These are phyloP conservation scores for Smittium culicis DNA, from an alignment of 371 early-diverging fungal species.

Conservation along the genomic window DNA sequence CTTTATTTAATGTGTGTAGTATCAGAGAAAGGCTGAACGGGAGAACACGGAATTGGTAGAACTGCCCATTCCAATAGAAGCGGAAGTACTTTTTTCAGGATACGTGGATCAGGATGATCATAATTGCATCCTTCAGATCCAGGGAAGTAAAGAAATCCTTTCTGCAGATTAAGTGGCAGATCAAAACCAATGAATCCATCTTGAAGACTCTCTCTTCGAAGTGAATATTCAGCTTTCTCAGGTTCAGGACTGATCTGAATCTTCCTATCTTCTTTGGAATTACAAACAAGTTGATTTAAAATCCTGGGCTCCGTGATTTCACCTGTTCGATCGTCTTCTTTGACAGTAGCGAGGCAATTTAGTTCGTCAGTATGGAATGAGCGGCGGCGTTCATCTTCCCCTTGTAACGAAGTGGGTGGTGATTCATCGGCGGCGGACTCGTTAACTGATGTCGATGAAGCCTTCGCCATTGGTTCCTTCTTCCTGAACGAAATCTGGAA, in stretches of 20 bases:
- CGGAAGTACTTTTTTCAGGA: slow-evolving; percentile 28
- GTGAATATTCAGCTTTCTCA: slow-evolving; percentile 24
- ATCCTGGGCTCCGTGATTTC: neutral
- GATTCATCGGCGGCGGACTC: too few relatives aligned
- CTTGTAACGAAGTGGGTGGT: neutral
- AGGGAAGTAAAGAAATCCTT: slow-evolving; percentile 24
- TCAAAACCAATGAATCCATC: slow-evolving; percentile 23
- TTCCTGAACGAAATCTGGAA: too few relatives aligned
- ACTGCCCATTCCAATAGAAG: slow-evolving; percentile 30
- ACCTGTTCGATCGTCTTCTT: neutral
- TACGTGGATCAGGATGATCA: slow-evolving; percentile 24
- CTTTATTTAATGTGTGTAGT: slow-evolving; percentile 32
- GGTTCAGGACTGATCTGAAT: slow-evolving; percentile 22
- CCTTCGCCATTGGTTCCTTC: too few relatives aligned
- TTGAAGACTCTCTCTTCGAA: slow-evolving; percentile 18
- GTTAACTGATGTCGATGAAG: too few relatives aligned
- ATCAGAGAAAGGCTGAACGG: slow-evolving; percentile 36
- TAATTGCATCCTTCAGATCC: slow-evolving; percentile 30
- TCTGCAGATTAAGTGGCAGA: slow-evolving; percentile 17
- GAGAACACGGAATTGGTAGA: slow-evolving; percentile 33
- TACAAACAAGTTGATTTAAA: slow-evolving; percentile 4
- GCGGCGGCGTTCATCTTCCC: neutral
- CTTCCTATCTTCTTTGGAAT: slow-evolving; percentile 10
- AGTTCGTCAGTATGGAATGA: neutral
- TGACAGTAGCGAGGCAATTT: neutral